Percentiles rank a stretch among this genome's conserved stretches.
These are phyloP conservation scores for Globomyces pollinis-pini DNA, from an alignment of 192 early-diverging fungal genomes.

Conservation along the genomic window DNA sequence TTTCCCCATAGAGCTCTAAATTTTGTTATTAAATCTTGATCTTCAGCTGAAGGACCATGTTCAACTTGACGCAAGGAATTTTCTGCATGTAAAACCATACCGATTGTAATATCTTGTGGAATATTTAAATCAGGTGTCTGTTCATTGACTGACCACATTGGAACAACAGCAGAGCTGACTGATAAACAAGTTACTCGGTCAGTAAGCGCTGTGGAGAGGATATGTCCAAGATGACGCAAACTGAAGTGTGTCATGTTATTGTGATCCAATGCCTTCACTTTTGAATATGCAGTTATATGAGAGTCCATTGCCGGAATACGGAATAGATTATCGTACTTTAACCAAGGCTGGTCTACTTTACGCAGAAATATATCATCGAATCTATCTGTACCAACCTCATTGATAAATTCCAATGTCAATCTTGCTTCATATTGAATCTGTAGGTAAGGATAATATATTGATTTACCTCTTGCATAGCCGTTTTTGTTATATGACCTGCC, in stretches of 20 bases:
- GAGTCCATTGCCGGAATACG: constrained; percentile 14
- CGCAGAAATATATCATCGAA: constrained; percentile 75
- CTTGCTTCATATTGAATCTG: constrained; percentile 62
- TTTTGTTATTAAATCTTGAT: constrained; percentile 45
- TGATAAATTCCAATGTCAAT: constrained; percentile 54
- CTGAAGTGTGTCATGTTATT: constrained; percentile 25
- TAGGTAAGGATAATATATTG: constrained; percentile 34
- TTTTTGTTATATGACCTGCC: constrained; percentile 56
- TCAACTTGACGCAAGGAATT: constrained; percentile 69
- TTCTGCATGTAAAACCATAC: constrained; percentile 64
- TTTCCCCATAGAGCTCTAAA: constrained; percentile 87
- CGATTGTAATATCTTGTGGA: constrained; percentile 36
- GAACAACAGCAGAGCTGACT: background rate
- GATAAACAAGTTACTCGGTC: constrained; percentile 25
- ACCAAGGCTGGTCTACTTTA: constrained; percentile 52
- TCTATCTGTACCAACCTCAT: constrained; percentile 55
- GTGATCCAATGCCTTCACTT: constrained; percentile 27
- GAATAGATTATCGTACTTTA: constrained; percentile 66
- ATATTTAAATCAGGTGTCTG: constrained; percentile 18
- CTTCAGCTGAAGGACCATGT: constrained; percentile 74
- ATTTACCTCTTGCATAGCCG: constrained; percentile 56
- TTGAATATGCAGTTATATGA: constrained; percentile 19
- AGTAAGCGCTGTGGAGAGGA: constrained; percentile 33
- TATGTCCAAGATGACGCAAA: constrained; percentile 15
- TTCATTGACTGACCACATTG: constrained; percentile 13